phyloP scores from a whole-genome alignment of 345 rosid species.

The Rhodamnia rubescens region DNA sequence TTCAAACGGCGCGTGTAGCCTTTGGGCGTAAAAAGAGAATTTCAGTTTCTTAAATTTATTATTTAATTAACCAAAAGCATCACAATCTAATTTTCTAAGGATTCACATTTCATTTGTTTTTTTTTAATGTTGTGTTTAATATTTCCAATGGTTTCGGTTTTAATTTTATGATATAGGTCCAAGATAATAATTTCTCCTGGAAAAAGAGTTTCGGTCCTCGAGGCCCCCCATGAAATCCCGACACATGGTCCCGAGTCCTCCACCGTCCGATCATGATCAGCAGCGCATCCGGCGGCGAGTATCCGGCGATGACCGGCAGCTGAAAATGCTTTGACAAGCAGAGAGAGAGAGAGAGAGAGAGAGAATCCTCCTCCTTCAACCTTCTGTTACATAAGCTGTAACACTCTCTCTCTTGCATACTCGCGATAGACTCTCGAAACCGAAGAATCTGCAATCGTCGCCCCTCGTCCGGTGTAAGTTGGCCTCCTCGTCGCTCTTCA shows the following conservation, averaged over 20 bases:
- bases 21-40: too few species aligned
- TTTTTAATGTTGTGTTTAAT: too few species aligned
- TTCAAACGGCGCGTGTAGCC: fast-evolving
- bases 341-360: background rate
- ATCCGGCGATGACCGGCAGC: background rate
- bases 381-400: background rate
- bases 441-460: background rate
- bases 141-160: background rate
- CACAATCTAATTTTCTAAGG: too few species aligned
- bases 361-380: background rate
- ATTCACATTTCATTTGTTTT: background rate
- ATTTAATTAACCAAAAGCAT: too few species aligned
- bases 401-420: background rate
- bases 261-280: background rate
- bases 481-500: background rate
- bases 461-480: background rate
- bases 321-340: background rate
- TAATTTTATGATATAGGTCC: background rate
- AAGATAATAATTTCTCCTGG: background rate
- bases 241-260: background rate
- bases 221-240: background rate
- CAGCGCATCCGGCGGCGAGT: background rate
- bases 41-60: too few species aligned
- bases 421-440: background rate
- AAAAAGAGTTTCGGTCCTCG: background rate